phyloP scores from a whole-genome alignment of 768 basidiomycete genomes.

The Strobilomyces echinocephalus region DNA sequence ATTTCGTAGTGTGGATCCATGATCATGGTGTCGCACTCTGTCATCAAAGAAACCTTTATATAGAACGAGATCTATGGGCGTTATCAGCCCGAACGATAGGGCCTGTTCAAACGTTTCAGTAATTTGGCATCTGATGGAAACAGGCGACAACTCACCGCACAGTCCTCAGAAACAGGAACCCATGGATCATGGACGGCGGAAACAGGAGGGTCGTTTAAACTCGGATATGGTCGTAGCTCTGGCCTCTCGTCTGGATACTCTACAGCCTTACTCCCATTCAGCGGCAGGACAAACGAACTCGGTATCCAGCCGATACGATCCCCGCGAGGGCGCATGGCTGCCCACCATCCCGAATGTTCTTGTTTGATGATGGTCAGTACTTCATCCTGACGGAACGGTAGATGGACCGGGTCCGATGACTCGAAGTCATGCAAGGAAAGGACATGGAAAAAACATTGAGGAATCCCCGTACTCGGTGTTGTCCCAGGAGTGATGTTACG shows the following conservation, averaged over 20 bases:
- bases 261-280: conserved; percentile 32
- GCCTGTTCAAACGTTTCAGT: conserved; percentile 14
- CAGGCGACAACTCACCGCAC: conserved; percentile 9
- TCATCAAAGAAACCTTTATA: conserved; percentile 6
- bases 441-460: conserved; percentile 36
- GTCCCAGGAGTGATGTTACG: conserved; percentile 15
- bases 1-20: conserved; percentile 8
- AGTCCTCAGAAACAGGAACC: conserved; percentile 19
- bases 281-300: conserved; percentile 56
- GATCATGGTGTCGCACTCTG: neutral
- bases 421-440: conserved; percentile 67
- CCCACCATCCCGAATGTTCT: conserved; percentile 80
- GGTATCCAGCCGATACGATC: conserved; percentile 72
- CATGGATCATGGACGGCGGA: conserved; percentile 17
- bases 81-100: conserved; percentile 12
- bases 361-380: conserved; percentile 63
- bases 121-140: neutral
- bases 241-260: conserved; percentile 46
- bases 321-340: conserved; percentile 54
- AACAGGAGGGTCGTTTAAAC: conserved; percentile 2
- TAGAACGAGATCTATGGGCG: conserved; percentile 17
- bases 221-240: conserved; percentile 27
- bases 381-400: conserved; percentile 62
- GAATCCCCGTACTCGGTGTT: conserved; percentile 29
- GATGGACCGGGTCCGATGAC: conserved; percentile 55